phyloP scores from a whole-genome alignment of 2,329 filamentous ascomycete species.

The Reticulascus tulasneorum region DNA sequence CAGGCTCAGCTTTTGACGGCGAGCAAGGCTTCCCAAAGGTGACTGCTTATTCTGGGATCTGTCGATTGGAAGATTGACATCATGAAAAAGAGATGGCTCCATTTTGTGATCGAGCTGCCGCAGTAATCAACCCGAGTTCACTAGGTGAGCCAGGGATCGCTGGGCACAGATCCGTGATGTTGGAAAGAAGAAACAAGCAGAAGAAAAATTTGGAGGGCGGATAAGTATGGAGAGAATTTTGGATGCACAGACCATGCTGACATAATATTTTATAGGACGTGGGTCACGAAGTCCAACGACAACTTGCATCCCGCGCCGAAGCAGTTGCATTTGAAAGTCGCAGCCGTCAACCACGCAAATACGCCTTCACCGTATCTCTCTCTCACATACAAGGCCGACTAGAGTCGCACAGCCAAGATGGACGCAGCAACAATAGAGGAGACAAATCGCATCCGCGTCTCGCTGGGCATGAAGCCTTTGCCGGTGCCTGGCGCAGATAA shows the following conservation, averaged over 20 bases:
- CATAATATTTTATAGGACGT: too few species aligned
- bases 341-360: too few species aligned
- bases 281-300: too few species aligned
- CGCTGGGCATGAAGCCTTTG: slow-evolving; percentile 85
- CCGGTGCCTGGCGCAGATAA: slow-evolving; percentile 69
- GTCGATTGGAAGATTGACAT: slow-evolving; percentile 91
- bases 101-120: slow-evolving; percentile 78
- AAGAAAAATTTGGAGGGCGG: slow-evolving; percentile 15
- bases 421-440: slow-evolving; percentile 80
- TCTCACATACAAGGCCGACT: neutral
- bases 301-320: too few species aligned
- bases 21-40: slow-evolving; percentile 61
- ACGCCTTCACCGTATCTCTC: too few species aligned
- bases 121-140: slow-evolving; percentile 72
- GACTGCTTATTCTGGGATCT: slow-evolving; percentile 77
- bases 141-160: slow-evolving; percentile 62
- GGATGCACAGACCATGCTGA: too few species aligned
- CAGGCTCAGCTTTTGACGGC: slow-evolving; percentile 65
- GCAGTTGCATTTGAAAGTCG: too few species aligned
- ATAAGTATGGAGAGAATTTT: too few species aligned
- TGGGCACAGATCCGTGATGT: slow-evolving; percentile 80
- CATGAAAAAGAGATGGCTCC: slow-evolving; percentile 72
- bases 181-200: slow-evolving; percentile 31
- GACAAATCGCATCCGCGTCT: slow-evolving; percentile 85
- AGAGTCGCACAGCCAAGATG: slow-evolving; percentile 32